Conservation (phyloP, 371 early-diverging fungal species). For the Batrachochytrium dendrobatidis region DNA sequence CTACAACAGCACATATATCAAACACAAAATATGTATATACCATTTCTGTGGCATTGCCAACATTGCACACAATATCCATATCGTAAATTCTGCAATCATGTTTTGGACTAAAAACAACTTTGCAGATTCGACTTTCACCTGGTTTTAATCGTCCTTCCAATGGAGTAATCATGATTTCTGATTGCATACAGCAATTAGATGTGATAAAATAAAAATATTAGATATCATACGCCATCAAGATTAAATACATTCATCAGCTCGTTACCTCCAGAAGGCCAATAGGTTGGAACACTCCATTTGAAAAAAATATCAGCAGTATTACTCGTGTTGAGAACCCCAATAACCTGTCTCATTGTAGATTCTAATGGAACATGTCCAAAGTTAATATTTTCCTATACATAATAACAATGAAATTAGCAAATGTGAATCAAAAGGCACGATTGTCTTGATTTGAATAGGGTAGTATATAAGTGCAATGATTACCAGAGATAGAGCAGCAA, state of each 20-base stretch:
- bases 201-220: slow-evolving; percentile 1
- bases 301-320: slow-evolving; percentile 15
- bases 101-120: slow-evolving; percentile 22
- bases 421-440: background rate
- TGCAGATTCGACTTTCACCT: slow-evolving; percentile 27
- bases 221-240: background rate
- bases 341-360: slow-evolving; percentile 19
- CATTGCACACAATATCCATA: slow-evolving; percentile 28
- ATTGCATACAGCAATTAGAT: background rate
- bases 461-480: too few species aligned
- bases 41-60: slow-evolving; percentile 30
- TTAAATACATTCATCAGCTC: background rate
- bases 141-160: slow-evolving; percentile 15
- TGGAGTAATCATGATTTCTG: slow-evolving; percentile 25
- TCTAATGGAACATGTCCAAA: slow-evolving; percentile 38
- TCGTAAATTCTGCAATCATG: slow-evolving; percentile 15
- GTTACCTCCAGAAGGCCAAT: slow-evolving; percentile 11
- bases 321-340: slow-evolving; percentile 25
- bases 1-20: too few species aligned
- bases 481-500: background rate
- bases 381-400: slow-evolving; percentile 27
- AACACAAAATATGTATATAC: too few species aligned
- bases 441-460: too few species aligned
- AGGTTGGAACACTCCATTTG: slow-evolving; percentile 25
- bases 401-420: background rate